Evolutionary conservation across 495 filamentous ascomycete species (phyloP).

Genomic region (Lichina pygmaea): DNA sequence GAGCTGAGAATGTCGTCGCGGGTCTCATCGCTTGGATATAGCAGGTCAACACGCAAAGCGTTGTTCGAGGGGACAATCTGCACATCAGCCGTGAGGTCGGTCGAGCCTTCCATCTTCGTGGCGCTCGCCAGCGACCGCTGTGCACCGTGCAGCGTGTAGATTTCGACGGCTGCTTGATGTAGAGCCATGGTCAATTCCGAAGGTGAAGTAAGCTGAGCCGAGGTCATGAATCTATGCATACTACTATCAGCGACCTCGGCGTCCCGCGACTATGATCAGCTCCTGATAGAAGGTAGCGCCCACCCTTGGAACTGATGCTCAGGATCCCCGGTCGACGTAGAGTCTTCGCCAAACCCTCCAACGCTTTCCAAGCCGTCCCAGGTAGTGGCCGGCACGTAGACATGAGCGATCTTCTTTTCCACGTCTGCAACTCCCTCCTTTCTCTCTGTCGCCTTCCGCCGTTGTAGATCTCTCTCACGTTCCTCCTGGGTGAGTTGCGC

Average conservation of each 20-base stretch:
- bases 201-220: conserved; percentile 5
- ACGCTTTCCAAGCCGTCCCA: conserved; percentile 30
- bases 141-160: conserved; percentile 19
- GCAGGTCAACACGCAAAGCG: neutral
- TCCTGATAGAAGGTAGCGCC: neutral
- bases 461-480: neutral
- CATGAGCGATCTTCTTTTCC: neutral
- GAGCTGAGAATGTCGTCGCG: conserved; percentile 1
- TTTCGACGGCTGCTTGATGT: conserved; percentile 34
- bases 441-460: neutral
- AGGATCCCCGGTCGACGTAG: conserved; percentile 18
- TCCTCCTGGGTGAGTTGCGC: conserved; percentile 1
- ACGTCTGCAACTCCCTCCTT: neutral
- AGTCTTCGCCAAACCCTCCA: conserved; percentile 22
- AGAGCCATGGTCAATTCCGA: conserved; percentile 15
- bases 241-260: neutral
- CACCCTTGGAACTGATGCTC: conserved; percentile 7
- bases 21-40: neutral
- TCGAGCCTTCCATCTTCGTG: neutral
- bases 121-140: conserved; percentile 5
- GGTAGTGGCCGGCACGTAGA: conserved; percentile 29
- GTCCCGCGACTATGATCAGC: neutral
- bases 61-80: neutral
- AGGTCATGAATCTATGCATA: conserved; percentile 5
- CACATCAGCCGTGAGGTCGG: neutral